Evolutionary conservation across 2,329 filamentous ascomycete genomes (phyloP).

Genomic region (Diplodia seriata): DNA sequence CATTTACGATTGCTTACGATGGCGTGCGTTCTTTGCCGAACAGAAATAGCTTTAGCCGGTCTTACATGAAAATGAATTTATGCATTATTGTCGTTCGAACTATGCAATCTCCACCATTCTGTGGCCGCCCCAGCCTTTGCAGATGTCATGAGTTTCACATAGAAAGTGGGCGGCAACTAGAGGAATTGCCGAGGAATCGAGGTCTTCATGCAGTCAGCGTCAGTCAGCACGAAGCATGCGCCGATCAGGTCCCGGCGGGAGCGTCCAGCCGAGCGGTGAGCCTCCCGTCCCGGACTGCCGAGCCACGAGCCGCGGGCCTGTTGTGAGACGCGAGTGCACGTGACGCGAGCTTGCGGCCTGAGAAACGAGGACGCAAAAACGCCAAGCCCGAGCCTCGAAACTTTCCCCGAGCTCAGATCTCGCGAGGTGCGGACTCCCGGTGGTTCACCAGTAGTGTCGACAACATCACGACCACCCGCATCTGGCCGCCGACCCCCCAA

Average conservation of each 20-base stretch:
- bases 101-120: neutral
- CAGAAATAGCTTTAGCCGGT: neutral
- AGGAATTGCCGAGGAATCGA: neutral
- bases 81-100: neutral
- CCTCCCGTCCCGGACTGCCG: neutral
- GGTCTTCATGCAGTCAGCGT: slow-evolving; percentile 12
- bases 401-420: slow-evolving; percentile 27
- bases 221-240: neutral
- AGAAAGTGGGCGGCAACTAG: neutral
- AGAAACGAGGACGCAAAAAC: neutral
- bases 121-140: too few species aligned
- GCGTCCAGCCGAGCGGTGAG: slow-evolving; percentile 6
- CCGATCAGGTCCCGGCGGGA: slow-evolving; percentile 14
- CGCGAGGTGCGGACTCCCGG: slow-evolving; percentile 8
- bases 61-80: neutral
- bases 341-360: neutral
- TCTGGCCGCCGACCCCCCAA: slow-evolving; percentile 33
- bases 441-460: neutral
- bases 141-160: too few species aligned
- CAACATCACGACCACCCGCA: neutral
- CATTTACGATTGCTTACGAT: neutral
- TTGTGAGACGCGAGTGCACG: neutral
- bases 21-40: neutral
- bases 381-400: slow-evolving; percentile 23
- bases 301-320: neutral